Evolutionary conservation across 495 filamentous ascomycete species (phyloP), one percentile per base, ranked within the genome.

Genomic region (Haplographium delicatum): DNA sequence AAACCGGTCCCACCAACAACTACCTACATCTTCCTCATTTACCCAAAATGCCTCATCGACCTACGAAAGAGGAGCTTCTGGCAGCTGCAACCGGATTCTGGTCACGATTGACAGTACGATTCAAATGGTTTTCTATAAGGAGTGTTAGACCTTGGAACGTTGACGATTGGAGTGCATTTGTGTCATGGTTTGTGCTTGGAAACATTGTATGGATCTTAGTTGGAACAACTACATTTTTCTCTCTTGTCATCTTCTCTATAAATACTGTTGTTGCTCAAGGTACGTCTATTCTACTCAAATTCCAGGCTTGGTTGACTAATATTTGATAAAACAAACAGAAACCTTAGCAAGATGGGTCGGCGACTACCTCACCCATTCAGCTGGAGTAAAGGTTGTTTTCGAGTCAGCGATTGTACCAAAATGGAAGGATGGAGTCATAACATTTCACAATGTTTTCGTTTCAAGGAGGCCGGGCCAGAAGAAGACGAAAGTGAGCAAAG

Each of bases 251-350:
- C 19, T 74, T 95, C 47, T 76, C 85, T 2, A 87, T 96, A 53
- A 98, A 98, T 62, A 96, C 94, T 7, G 89, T 98, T 8, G 87
- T 96, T 71, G 93, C 93, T 3, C 93, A 98, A 74, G 85, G 84
- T 87, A 72, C 54, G 64, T 39, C 24, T 27, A n/a, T 25, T 3
- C 11, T 4, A 25, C 15, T 15, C n/a, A 34, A 28, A 1, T 15
- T 13, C 5, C 20, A 11, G 18, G 4, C 18, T 25, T 1, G 5
- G 26, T 18, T 6, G 15, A 7, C 44, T 35, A 33, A 54, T 19
- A 16, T 18, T 7, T 24, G 15, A 46, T 20, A 33, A n/a, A n/a
- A n/a, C n/a, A n/a, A n/a, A n/a, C 47, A 89, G 93, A 98, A 79
- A 96, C 89, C 5, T 69, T 98, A 3, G 93, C 94, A 19, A 76